Conservation (phyloP, 164 flowering plant genomes). For the Amborella trichopoda region DNA sequence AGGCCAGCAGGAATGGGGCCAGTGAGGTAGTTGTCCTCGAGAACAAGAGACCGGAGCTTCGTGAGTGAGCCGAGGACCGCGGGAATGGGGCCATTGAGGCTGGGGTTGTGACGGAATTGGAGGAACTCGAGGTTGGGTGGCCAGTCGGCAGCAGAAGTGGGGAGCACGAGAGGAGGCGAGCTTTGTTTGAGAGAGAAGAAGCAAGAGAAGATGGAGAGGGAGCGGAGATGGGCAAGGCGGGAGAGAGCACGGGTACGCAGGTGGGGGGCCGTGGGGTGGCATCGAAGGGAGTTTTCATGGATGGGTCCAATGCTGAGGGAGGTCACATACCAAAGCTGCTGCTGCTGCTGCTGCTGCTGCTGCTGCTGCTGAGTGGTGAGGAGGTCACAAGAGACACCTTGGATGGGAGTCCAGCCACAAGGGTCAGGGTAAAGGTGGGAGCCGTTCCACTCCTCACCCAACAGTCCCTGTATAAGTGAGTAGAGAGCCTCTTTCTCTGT, state of each 20-base stretch:
- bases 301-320: conserved; percentile 50
- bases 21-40: conserved; percentile 39
- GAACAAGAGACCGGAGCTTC: conserved; percentile 52
- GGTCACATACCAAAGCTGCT: conserved; percentile 67
- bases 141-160: conserved; percentile 25
- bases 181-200: conserved; percentile 13
- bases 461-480: conserved; percentile 59
- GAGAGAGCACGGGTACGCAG: too few relatives aligned
- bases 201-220: conserved; percentile 59
- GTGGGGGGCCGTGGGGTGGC: conserved; percentile 23
- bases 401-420: conserved; percentile 96
- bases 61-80: conserved; percentile 26
- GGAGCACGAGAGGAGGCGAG: too few relatives aligned
- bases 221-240: conserved; percentile 43
- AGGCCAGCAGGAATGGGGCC: conserved; percentile 41
- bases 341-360: too few relatives aligned
- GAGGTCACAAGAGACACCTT: conserved; percentile 87
- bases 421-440: conserved; percentile 93
- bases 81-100: conserved; percentile 54
- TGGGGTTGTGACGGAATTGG: conserved; percentile 67
- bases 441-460: conserved; percentile 79
- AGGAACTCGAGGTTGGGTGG: conserved; percentile 43
- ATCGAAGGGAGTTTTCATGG: conserved; percentile 63
- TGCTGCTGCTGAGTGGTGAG: too few relatives aligned
- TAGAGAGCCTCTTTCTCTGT: conserved; percentile 53